Evolutionary conservation across 129 eudicot genomes (phyloP).

Genomic region (Flaveria ramosissima): DNA sequence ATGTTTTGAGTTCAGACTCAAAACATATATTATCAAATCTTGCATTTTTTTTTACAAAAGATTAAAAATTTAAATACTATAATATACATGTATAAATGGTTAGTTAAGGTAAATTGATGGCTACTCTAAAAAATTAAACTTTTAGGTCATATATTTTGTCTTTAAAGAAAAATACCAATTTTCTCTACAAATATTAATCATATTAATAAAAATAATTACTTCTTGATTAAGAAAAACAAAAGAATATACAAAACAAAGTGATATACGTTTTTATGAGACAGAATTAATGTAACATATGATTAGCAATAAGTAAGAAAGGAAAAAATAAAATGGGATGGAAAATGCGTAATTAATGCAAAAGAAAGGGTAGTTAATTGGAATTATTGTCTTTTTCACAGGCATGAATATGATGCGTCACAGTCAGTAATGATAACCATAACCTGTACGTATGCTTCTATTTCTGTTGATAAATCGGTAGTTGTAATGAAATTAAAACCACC

Average conservation of each 20-base stretch:
- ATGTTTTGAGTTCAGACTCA: too few relatives aligned
- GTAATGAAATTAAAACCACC: constrained; percentile 42
- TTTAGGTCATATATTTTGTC: too few relatives aligned
- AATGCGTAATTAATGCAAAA: constrained; percentile 36
- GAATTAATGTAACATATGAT: background rate
- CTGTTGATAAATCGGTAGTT: constrained; percentile 42
- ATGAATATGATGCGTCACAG: constrained; percentile 44
- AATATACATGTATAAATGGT: too few relatives aligned
- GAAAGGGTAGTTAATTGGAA: constrained; percentile 42
- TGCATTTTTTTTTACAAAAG: too few relatives aligned
- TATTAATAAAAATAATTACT: too few relatives aligned
- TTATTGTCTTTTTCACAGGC: constrained; percentile 40
- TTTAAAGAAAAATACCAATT: too few relatives aligned
- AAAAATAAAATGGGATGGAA: background rate
- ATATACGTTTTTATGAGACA: background rate
- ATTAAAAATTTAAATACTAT: too few relatives aligned
- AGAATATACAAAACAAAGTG: background rate
- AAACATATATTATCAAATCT: too few relatives aligned
- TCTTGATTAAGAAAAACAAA: background rate
- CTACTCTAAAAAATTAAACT: too few relatives aligned
- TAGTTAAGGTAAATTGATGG: too few relatives aligned
- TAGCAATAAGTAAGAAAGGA: background rate
- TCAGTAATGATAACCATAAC: constrained; percentile 46
- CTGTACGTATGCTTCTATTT: constrained; percentile 50
- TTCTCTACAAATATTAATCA: too few relatives aligned